Evolutionary conservation across 2,329 filamentous ascomycete species (phyloP).

Genomic region (Ustulina deusta): DNA sequence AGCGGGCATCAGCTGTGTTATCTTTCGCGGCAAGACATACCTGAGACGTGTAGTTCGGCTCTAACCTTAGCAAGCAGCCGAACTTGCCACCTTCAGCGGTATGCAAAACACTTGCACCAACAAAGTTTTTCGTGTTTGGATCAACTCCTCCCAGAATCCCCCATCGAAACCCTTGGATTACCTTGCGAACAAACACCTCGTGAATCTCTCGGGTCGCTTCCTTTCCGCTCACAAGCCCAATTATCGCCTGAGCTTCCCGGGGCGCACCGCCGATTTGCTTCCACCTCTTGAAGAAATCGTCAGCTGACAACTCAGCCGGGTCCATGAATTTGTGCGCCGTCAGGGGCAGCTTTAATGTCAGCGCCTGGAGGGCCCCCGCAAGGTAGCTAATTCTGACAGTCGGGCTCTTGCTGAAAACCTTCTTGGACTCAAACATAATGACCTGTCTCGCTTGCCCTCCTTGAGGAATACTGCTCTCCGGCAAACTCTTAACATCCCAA

Average conservation of each 20-base stretch:
- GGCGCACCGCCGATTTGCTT: slow-evolving; percentile 94
- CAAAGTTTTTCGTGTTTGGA: slow-evolving; percentile 92
- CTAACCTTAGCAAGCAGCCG: slow-evolving; percentile 90
- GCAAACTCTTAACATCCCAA: slow-evolving; percentile 88
- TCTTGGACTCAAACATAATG: slow-evolving; percentile 90
- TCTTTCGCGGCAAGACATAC: slow-evolving; percentile 64
- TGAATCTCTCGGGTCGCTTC: slow-evolving; percentile 73
- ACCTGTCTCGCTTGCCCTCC: slow-evolving; percentile 90
- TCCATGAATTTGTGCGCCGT: slow-evolving; percentile 98
- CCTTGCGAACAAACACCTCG: slow-evolving; percentile 75
- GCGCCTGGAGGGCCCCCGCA: slow-evolving; percentile 89
- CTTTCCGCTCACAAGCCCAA: slow-evolving; percentile 70
- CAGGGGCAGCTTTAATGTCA: slow-evolving; percentile 91
- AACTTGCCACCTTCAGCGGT: slow-evolving; percentile 88
- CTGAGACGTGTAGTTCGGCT: slow-evolving; percentile 92
- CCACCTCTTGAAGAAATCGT: slow-evolving; percentile 99
- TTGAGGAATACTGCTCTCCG: slow-evolving; percentile 81
- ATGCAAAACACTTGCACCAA: slow-evolving; percentile 88
- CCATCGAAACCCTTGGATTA: slow-evolving; percentile 90
- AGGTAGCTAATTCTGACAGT: slow-evolving; percentile 96
- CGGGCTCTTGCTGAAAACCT: slow-evolving; percentile 83
- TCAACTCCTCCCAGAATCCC: slow-evolving; percentile 87
- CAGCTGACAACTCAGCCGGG: slow-evolving; percentile 82
- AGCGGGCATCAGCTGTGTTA: slow-evolving; percentile 22
- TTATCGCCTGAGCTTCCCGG: slow-evolving; percentile 89